Conservation (phyloP, 257 asterid genomes). For the Sherardia arvensis region DNA sequence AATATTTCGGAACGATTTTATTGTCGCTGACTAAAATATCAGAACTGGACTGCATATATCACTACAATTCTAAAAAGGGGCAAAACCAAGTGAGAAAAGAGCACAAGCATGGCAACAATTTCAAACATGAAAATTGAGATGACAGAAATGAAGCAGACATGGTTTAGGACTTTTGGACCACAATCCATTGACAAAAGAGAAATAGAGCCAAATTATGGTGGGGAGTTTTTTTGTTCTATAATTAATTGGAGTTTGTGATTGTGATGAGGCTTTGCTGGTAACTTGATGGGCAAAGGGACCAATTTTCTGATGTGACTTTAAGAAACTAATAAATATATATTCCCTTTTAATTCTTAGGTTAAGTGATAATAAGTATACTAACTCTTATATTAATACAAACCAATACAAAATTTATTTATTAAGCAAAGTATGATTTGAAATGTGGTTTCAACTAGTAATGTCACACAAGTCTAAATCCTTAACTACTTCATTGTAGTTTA, state of each 20-base stretch:
- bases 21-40: too few relatives aligned
- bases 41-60: too few relatives aligned
- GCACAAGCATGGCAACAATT: neutral
- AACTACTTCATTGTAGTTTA: neutral
- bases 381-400: too few relatives aligned
- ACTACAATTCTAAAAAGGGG: neutral
- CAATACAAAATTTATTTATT: too few relatives aligned
- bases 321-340: neutral
- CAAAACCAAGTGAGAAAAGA: neutral
- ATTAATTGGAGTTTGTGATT: neutral
- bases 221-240: neutral
- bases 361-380: too few relatives aligned
- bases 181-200: slow-evolving; percentile 1
- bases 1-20: too few relatives aligned
- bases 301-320: slow-evolving; percentile 2
- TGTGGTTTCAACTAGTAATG: neutral
- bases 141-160: neutral
- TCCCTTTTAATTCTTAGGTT: neutral
- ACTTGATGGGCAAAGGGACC: neutral
- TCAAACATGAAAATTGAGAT: too few relatives aligned
- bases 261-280: slow-evolving; percentile 4
- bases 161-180: slow-evolving; percentile 14
- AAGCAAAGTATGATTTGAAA: neutral
- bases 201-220: slow-evolving; percentile 6
- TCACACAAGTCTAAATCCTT: neutral